Evolutionary conservation across 2,329 filamentous ascomycete genomes (phyloP).

Genomic region (Curvularia sp.): DNA sequence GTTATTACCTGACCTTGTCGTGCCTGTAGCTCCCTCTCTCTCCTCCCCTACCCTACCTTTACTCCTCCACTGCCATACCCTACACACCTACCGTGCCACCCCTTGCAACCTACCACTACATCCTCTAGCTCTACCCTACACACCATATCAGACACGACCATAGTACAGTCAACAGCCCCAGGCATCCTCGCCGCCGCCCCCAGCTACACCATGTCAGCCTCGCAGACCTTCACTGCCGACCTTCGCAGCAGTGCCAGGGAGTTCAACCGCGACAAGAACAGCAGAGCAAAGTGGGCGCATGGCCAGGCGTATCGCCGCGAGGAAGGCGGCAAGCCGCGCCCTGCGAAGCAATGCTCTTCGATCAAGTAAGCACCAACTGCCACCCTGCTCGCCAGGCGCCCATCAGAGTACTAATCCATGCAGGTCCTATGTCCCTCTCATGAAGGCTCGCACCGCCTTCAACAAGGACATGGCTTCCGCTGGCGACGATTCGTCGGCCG

Average conservation of each 20-base stretch:
- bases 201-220: conserved; percentile 51
- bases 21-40: conserved; percentile 15
- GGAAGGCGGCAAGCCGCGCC: conserved; percentile 47
- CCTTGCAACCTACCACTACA: conserved; percentile 1
- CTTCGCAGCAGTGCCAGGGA: conserved; percentile 62
- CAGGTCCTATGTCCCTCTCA: conserved; percentile 33
- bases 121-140: neutral
- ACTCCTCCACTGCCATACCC: neutral
- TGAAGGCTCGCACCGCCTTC: conserved; percentile 45
- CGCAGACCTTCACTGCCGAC: conserved; percentile 59
- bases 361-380: conserved; percentile 34
- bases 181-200: conserved; percentile 11
- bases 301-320: conserved; percentile 50
- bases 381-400: neutral
- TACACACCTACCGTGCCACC: neutral
- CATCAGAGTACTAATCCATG: conserved; percentile 21
- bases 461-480: conserved; percentile 55
- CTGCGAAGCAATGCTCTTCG: conserved; percentile 42
- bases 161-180: conserved; percentile 3
- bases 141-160: neutral
- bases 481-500: conserved; percentile 53
- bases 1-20: conserved; percentile 35
- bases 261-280: conserved; percentile 59
- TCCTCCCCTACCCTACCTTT: conserved; percentile 6
- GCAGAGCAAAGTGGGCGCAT: conserved; percentile 60